phyloP scores from a whole-genome alignment of 1,139 yeast genomes.

The Candida sp. region DNA sequence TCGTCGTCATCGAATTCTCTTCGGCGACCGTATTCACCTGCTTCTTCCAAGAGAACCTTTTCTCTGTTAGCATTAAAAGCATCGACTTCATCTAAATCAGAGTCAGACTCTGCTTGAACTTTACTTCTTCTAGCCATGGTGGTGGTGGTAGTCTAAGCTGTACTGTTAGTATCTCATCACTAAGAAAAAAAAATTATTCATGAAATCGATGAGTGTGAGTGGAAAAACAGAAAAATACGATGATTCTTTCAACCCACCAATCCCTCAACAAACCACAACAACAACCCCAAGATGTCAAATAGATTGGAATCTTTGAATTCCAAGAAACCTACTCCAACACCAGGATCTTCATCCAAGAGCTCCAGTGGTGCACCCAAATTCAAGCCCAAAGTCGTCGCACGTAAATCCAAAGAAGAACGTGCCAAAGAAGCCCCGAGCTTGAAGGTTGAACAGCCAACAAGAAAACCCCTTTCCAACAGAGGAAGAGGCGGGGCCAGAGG shows the following conservation, averaged over 20 bases:
- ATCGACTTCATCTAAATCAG: slow-evolving; percentile 70
- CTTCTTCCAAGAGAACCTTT: slow-evolving; percentile 60
- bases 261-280: not conserved
- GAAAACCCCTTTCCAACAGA: slow-evolving; percentile 25
- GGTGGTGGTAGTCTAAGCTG: not conserved
- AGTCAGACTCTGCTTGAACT: slow-evolving; percentile 23
- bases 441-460: slow-evolving; percentile 35
- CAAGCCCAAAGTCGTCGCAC: slow-evolving; percentile 81
- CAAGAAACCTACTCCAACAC: slow-evolving; percentile 27
- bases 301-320: slow-evolving; percentile 48
- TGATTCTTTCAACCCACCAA: slow-evolving; percentile 3
- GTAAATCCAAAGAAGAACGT: slow-evolving; percentile 84
- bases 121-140: slow-evolving; percentile 19
- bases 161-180: not conserved
- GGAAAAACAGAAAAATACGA: not conserved
- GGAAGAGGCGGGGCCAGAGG: slow-evolving; percentile 34
- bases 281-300: slow-evolving; percentile 37
- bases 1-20: slow-evolving; percentile 46
- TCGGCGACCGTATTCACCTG: slow-evolving; percentile 45
- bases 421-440: slow-evolving; percentile 70
- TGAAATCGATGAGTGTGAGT: not conserved
- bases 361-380: slow-evolving; percentile 48
- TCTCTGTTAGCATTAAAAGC: slow-evolving; percentile 71
- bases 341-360: not conserved
- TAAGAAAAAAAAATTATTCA: not conserved